phyloP scores from a whole-genome alignment of 1,284 basidiomycete genomes.

The Cryptococcus maquisensis region DNA sequence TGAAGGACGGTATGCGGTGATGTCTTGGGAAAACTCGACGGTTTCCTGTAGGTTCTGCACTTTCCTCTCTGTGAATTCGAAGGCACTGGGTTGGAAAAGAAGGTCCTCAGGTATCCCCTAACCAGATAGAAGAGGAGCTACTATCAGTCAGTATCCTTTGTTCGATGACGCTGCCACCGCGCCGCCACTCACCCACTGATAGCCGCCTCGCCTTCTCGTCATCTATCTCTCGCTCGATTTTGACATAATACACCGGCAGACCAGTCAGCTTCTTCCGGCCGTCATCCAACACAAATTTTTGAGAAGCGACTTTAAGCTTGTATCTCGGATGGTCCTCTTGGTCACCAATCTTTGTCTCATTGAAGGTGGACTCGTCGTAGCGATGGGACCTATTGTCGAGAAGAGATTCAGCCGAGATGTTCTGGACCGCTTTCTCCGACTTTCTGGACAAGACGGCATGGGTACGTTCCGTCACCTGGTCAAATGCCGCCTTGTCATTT shows the following conservation, averaged over 20 bases:
- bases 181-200: too few relatives aligned
- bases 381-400: not conserved
- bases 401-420: not conserved
- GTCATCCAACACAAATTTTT: not conserved
- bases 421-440: not conserved
- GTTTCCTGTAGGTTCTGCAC: too few relatives aligned
- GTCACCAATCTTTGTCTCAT: not conserved
- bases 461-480: not conserved
- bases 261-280: not conserved
- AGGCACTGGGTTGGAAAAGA: too few relatives aligned
- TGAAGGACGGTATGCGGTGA: too few relatives aligned
- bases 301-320: not conserved
- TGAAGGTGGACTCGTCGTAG: not conserved
- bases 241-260: not conserved
- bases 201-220: too few relatives aligned
- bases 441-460: not conserved
- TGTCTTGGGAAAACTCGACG: too few relatives aligned
- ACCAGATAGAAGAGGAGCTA: too few relatives aligned
- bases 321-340: not conserved
- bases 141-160: too few relatives aligned
- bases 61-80: too few relatives aligned
- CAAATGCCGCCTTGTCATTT: not conserved
- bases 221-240: too few relatives aligned
- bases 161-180: too few relatives aligned
- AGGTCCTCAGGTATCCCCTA: too few relatives aligned